A percentile compares a stretch with the other conserved stretches of the same genome.
Evolutionary conservation across 305 asterid species (phyloP).

Genomic region (Solanum hybrid): DNA sequence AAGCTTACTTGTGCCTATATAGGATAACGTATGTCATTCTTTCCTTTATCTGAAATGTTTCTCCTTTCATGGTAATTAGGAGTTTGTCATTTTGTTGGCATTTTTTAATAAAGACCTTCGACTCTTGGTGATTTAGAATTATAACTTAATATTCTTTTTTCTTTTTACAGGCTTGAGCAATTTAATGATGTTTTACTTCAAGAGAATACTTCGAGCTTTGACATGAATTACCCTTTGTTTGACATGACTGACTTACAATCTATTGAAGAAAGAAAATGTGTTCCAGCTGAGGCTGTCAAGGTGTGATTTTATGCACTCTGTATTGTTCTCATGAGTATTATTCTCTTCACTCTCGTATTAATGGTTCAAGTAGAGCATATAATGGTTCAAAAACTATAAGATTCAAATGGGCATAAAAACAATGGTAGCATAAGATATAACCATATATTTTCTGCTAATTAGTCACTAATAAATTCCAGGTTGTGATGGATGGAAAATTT

Average conservation of each 20-base stretch:
- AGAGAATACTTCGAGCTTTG: conserved; percentile 47
- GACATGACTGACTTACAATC: conserved; percentile 42
- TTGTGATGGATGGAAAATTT: not conserved
- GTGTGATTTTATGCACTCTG: conserved; percentile 20
- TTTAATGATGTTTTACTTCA: conserved; percentile 77
- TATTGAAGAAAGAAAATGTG: conserved; percentile 40
- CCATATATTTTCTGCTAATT: not conserved
- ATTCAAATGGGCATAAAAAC: not conserved
- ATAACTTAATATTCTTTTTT: not conserved
- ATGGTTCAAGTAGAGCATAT: not conserved
- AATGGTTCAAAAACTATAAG: not conserved
- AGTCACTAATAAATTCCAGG: not conserved
- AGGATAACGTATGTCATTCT: conserved; percentile 70
- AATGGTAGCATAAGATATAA: not conserved
- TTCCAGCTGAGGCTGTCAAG: conserved; percentile 51
- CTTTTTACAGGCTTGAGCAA: conserved; percentile 69
- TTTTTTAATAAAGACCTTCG: not conserved
- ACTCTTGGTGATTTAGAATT: not conserved
- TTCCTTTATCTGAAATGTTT: not conserved
- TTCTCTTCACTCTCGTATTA: not conserved
- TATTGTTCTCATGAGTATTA: not conserved
- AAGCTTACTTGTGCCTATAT: conserved; percentile 62
- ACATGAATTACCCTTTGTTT: conserved; percentile 49
- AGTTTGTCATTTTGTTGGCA: not conserved
- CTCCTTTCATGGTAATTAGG: not conserved